Evolutionary conservation across 306 rosid genomes (phyloP), one percentile per base, ranked within the genome.

Genomic region (Albizia julibrissin): DNA sequence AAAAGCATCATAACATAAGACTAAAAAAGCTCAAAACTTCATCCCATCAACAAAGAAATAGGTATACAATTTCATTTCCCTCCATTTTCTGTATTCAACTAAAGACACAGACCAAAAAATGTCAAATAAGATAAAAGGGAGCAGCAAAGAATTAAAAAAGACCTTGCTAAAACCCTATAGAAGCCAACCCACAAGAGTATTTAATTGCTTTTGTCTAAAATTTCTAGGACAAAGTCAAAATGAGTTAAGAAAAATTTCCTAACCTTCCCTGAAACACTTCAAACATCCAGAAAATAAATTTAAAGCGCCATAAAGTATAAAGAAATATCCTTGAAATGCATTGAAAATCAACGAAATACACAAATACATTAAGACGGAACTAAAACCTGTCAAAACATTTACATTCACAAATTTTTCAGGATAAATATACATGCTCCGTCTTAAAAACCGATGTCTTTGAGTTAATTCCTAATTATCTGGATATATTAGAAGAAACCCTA

Each of bases 151-250:
- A 3, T 49, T 29, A 16, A 61, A 56, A 13, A 15, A 16, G 33
- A 89, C 92, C 91, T 87, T 84, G 83, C 31, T 85, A 58, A 64
- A 87, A 89, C 75, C 79, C 54, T 56, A 69, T 89, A 87, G 66
- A 89, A 59, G 77, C 91, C 90, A 79, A 89, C 76, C 77, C 91
- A 89, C 8, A 87, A 86, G 43, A 91, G 89, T 42, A n/a, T 4
- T 69, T 9, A 68, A 68, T 33, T 39, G 10, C 8, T 69, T 69
- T 69, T 21, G 29, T 49, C 49, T 3, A 39, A 39, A 69, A 39
- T 19, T 21, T 69, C 34, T 21, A 1, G 50, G 31, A 24, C 50
- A 21, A 21, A 9, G 29, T 8, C 27, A 19, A 40, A 69, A 37
- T 39, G 19, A 22, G 33, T 22, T 69, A 16, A 70, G 9, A 69